phyloP scores from a whole-genome alignment of 768 basidiomycete species.

The Amanita brunnescens region DNA sequence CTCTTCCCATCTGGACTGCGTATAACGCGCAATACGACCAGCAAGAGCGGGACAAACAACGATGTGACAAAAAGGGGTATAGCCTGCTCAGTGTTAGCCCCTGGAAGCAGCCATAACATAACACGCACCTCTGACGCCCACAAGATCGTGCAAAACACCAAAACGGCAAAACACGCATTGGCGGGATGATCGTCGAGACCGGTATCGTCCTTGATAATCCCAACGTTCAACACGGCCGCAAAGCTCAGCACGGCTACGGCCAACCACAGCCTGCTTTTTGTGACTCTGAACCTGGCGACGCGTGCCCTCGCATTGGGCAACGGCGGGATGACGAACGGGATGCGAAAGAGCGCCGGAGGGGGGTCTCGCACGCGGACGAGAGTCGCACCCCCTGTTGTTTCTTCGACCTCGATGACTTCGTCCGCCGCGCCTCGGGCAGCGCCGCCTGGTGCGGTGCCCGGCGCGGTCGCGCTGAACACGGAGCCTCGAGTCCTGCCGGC shows the following conservation, averaged over 20 bases:
- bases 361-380: slow-evolving; percentile 31
- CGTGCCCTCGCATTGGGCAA: background rate
- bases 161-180: slow-evolving; percentile 84
- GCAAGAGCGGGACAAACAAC: slow-evolving; percentile 75
- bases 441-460: no score
- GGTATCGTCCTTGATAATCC: slow-evolving; percentile 28
- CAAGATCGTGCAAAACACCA: slow-evolving; percentile 83
- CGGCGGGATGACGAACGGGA: slow-evolving; percentile 46
- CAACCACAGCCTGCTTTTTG: slow-evolving; percentile 37
- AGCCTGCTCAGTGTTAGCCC: no score
- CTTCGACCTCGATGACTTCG: background rate
- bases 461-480: background rate
- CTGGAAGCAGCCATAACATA: background rate
- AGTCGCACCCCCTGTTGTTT: slow-evolving; percentile 26
- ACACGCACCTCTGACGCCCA: slow-evolving; percentile 90
- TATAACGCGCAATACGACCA: slow-evolving; percentile 80
- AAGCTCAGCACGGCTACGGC: slow-evolving; percentile 52
- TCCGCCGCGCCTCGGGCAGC: slow-evolving; percentile 9
- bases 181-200: slow-evolving; percentile 32
- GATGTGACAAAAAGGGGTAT: slow-evolving; percentile 98
- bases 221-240: slow-evolving; percentile 48
- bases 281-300: slow-evolving; percentile 52
- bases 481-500: background rate
- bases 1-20: slow-evolving; percentile 47
- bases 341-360: slow-evolving; percentile 37